phyloP scores from a whole-genome alignment of 139 green algal species.

The Tetradesmus lagerheimii region DNA sequence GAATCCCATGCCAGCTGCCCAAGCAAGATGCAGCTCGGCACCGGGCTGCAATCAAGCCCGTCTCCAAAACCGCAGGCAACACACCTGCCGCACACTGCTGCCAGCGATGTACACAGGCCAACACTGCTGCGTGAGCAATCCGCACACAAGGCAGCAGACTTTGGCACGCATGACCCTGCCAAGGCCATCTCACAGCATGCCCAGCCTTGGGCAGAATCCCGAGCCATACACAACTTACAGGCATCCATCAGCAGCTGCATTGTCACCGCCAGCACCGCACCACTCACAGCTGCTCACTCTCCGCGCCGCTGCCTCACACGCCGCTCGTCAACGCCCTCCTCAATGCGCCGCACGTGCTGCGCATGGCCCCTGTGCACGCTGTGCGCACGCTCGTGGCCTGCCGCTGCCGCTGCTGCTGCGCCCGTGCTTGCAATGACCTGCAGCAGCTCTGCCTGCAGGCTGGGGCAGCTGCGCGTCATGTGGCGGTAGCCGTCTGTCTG shows the following conservation, averaged over 20 bases:
- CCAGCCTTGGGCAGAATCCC: background rate
- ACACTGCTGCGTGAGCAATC: background rate
- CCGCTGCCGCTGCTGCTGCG: background rate
- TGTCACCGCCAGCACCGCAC: background rate
- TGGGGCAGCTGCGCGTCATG: conserved; percentile 89
- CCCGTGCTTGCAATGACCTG: conserved; percentile 55
- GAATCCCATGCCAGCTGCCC: background rate
- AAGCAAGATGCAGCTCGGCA: background rate
- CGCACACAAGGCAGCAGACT: background rate
- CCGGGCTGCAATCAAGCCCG: background rate
- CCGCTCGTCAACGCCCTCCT: conserved; percentile 34
- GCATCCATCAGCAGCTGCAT: background rate
- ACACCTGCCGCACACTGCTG: background rate
- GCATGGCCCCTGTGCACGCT: background rate
- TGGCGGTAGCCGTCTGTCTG: conserved; percentile 95
- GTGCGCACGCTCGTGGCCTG: conserved; percentile 1
- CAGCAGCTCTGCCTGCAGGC: conserved; percentile 87
- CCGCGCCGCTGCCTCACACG: conserved; percentile 53
- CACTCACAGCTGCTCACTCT: background rate
- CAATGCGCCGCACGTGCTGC: conserved; percentile 9
- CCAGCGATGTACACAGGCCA: background rate
- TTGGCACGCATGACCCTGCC: background rate
- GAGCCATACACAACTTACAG: background rate
- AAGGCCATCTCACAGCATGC: background rate
- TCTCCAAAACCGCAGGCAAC: background rate